Evolutionary conservation across 2,329 filamentous ascomycete genomes (phyloP).

Genomic region (Aspergillus ibericus): DNA sequence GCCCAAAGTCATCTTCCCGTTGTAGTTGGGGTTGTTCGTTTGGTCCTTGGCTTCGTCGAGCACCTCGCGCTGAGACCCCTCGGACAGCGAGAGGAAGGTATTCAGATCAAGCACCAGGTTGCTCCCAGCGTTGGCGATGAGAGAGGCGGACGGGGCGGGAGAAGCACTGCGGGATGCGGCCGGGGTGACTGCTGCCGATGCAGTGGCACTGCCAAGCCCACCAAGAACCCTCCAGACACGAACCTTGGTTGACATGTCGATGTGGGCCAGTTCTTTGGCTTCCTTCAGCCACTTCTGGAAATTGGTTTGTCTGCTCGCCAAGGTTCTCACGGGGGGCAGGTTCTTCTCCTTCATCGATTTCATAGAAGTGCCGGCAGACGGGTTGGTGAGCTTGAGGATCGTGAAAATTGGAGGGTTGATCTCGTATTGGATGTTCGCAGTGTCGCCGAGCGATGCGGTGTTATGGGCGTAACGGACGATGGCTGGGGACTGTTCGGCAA

Average conservation of each 20-base stretch:
- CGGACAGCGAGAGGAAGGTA: conserved; percentile 62
- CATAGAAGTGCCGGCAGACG: conserved; percentile 57
- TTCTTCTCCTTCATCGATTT: conserved; percentile 62
- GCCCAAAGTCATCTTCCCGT: conserved; percentile 67
- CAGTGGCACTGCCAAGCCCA: conserved; percentile 45
- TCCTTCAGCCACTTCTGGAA: conserved; percentile 75
- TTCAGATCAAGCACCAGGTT: conserved; percentile 62
- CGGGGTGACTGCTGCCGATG: conserved; percentile 47
- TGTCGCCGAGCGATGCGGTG: conserved; percentile 59
- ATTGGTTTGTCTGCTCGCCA: conserved; percentile 68
- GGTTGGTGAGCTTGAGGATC: conserved; percentile 72
- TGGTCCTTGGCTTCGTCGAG: conserved; percentile 65
- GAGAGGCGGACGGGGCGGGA: conserved; percentile 44
- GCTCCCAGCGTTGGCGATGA: conserved; percentile 45
- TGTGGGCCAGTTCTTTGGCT: conserved; percentile 66
- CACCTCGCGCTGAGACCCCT: conserved; percentile 64
- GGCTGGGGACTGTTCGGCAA: conserved; percentile 66
- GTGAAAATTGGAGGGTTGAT: conserved; percentile 81
- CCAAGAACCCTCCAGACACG: conserved; percentile 68
- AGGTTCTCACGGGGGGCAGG: conserved; percentile 63
- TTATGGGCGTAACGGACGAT: conserved; percentile 79
- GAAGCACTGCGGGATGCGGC: conserved; percentile 46
- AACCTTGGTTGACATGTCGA: conserved; percentile 71
- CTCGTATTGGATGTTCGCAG: conserved; percentile 77
- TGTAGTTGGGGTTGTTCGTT: conserved; percentile 73